Evolutionary conservation across 2,329 filamentous ascomycete species (phyloP).

Genomic region (Xylariaceae sp.): DNA sequence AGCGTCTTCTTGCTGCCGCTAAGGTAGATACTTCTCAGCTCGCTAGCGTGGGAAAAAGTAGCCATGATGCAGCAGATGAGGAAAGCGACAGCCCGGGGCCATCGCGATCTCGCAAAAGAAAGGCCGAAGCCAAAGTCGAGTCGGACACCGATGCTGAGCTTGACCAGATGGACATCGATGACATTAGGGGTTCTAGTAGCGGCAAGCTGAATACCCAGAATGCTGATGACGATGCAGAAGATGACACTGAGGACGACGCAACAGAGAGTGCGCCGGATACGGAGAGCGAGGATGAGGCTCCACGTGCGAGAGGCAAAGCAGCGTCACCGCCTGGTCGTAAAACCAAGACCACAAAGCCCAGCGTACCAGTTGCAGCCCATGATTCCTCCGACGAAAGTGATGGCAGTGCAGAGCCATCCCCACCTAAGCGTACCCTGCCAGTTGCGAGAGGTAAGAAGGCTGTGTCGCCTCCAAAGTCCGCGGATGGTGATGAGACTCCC

Average conservation of each 20-base stretch:
- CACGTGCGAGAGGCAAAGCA: conserved; percentile 12
- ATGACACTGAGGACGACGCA: conserved; percentile 35
- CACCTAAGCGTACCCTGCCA: conserved; percentile 36
- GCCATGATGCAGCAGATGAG: conserved; percentile 25
- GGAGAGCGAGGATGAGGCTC: conserved; percentile 32
- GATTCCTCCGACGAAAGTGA: conserved; percentile 12
- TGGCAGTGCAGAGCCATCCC: conserved; percentile 20
- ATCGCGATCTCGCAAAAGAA: conserved; percentile 49
- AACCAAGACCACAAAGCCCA: conserved; percentile 10
- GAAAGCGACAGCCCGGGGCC: conserved; percentile 26
- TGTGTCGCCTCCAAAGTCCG: conserved; percentile 26
- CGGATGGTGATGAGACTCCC: conserved; percentile 45
- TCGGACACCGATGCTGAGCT: conserved; percentile 39
- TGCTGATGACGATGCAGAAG: conserved; percentile 36
- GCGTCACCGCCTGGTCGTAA: conserved; percentile 2
- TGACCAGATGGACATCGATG: conserved; percentile 49
- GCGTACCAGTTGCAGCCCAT: conserved; percentile 1
- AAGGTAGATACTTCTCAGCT: conserved; percentile 34
- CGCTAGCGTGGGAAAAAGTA: conserved; percentile 21
- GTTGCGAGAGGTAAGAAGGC: conserved; percentile 37
- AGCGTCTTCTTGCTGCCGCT: conserved; percentile 51
- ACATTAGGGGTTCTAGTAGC: conserved; percentile 18
- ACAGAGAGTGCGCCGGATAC: conserved; percentile 38
- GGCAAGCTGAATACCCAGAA: conserved; percentile 23
- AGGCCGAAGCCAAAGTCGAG: conserved; percentile 32